Conservation (phyloP, 2,329 filamentous ascomycete genomes). For the Fusarium clavum region DNA sequence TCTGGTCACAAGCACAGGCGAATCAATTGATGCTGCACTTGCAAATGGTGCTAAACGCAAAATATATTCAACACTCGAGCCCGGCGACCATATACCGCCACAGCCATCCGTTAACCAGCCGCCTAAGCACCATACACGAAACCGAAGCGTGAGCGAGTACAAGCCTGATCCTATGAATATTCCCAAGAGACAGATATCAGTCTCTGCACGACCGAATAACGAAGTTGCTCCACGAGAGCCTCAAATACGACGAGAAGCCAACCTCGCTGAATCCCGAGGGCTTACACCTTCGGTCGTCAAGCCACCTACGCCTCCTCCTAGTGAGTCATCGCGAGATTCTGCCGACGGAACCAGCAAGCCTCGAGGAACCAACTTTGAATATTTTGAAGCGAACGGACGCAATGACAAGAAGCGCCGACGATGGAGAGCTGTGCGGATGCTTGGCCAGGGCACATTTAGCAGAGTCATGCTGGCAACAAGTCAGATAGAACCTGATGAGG, state of each 20-base stretch:
- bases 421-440: slow-evolving; percentile 82
- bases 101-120: slow-evolving; percentile 47
- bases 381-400: slow-evolving; percentile 76
- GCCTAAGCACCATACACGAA: slow-evolving; percentile 67
- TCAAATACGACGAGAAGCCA: slow-evolving; percentile 77
- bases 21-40: slow-evolving; percentile 63
- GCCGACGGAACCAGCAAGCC: slow-evolving; percentile 56
- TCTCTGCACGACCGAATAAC: slow-evolving; percentile 69
- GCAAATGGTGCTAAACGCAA: slow-evolving; percentile 68
- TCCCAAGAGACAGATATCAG: slow-evolving; percentile 77
- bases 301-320: slow-evolving; percentile 84
- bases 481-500: slow-evolving; percentile 67
- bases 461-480: slow-evolving; percentile 92
- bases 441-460: slow-evolving; percentile 96
- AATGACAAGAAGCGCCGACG: slow-evolving; percentile 76
- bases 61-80: slow-evolving; percentile 58
- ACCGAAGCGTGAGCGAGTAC: slow-evolving; percentile 91
- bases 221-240: slow-evolving; percentile 52
- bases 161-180: slow-evolving; percentile 77
- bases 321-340: slow-evolving; percentile 70
- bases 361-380: slow-evolving; percentile 63
- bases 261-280: slow-evolving; percentile 82
- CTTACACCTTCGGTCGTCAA: slow-evolving; percentile 69
- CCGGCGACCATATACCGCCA: slow-evolving; percentile 50
- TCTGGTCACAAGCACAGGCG: slow-evolving; percentile 63